A percentile compares a stretch with the other conserved stretches of the same genome.
Conservation (phyloP, 2,329 filamentous ascomycete genomes). For the Penicillium sp. region DNA sequence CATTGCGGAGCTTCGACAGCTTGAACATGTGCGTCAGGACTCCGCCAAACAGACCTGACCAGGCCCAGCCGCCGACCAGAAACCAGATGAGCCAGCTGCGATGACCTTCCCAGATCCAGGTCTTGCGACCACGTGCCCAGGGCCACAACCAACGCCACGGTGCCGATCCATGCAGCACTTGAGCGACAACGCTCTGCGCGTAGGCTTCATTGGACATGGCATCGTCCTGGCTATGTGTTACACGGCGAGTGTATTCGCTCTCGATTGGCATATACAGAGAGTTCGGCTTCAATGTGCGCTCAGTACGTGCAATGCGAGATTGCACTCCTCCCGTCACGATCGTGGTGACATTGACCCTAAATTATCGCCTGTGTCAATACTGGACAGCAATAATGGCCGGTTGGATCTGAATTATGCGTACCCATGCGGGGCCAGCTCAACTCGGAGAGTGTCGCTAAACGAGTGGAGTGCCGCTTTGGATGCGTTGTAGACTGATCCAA, state of each 20-base stretch:
- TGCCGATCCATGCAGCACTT: slow-evolving; percentile 49
- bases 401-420: slow-evolving; percentile 22
- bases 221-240: slow-evolving; percentile 54
- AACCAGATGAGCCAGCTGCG: slow-evolving; percentile 54
- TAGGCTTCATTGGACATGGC: slow-evolving; percentile 54
- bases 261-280: slow-evolving; percentile 54
- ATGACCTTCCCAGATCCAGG: slow-evolving; percentile 51
- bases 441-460: slow-evolving; percentile 57
- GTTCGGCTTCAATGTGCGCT: slow-evolving; percentile 47
- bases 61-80: slow-evolving; percentile 48
- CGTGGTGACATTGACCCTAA: slow-evolving; percentile 51
- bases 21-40: slow-evolving; percentile 54
- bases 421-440: slow-evolving; percentile 54
- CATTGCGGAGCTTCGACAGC: slow-evolving; percentile 41
- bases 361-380: background rate
- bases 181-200: slow-evolving; percentile 54
- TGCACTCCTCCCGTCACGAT: slow-evolving; percentile 61
- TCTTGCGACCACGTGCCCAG: slow-evolving; percentile 37
- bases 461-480: slow-evolving; percentile 59
- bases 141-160: slow-evolving; percentile 53
- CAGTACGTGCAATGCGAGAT: slow-evolving; percentile 55
- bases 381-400: no score
- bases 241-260: slow-evolving; percentile 51
- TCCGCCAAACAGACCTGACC: slow-evolving; percentile 39
- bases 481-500: slow-evolving; percentile 54